Evolutionary conservation across 257 asterid genomes (phyloP), one percentile per base, ranked within the genome.

Genomic region (Scutellaria minor): DNA sequence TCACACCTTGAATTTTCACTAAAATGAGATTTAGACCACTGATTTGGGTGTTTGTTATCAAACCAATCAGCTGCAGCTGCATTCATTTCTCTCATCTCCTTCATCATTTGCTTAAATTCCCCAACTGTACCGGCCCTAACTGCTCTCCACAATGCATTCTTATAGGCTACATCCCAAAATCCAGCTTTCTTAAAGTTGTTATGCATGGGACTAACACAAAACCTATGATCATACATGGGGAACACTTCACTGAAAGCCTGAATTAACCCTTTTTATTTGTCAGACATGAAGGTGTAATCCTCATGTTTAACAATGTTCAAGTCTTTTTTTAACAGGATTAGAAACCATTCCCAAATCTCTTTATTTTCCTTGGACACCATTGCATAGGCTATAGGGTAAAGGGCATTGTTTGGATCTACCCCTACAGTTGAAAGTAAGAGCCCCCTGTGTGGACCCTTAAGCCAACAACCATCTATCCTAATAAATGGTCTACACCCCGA

Each of bases 381-480:
- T 5, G 22, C 64, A 31, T 35, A 58, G 5, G 46, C 20, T 9
- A 58, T 11, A 1, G 64, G 45, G 6, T 35, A 58, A 13, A 35
- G 31, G 1, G 9, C 31, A 58, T 58, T 58, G 5, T 6, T 27
- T 4, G 9, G 42, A 35, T 58, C 46, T 14, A 58, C 64, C 9
- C 64, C 45, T 5, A 58, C 46, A 31, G 0, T 46, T 5, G 46
- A 11, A 7, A 57, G 20, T 10, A 57, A 15, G 15, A 57, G 2
- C 9, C 64, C 64, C 5, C 44, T 44, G 11, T 37, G 35, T 2
- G 51, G 35, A 20, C 67, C 67, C n/a, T 61, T 61, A n/a, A 61
- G 42, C 15, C 51, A 24, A 64, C 44, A 64, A 4, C 70, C 42
- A 46, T 64, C 70, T 6, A 64, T 42, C 13, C 24, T 24, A 18